A percentile compares a stretch with the other conserved stretches of the same genome.
Conservation (phyloP, 139 green algal genomes). For the Pedinophyceae sp. region DNA sequence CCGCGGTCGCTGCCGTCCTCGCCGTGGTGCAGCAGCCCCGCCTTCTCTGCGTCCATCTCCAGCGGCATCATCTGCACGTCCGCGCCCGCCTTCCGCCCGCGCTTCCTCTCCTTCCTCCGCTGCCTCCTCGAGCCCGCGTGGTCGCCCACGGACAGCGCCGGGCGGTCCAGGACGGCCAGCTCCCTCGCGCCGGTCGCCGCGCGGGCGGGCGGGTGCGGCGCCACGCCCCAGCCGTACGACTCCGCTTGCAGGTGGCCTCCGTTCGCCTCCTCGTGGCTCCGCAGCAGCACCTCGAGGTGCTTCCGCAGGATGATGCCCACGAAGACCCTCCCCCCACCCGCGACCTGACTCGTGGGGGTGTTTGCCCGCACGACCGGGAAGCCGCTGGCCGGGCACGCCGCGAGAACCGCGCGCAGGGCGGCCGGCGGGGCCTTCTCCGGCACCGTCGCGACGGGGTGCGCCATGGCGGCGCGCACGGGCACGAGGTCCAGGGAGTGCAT, state of each 20-base stretch:
- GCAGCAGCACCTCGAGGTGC: conserved; percentile 64
- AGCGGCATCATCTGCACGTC: too few relatives aligned
- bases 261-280: too few relatives aligned
- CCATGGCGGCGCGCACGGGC: conserved; percentile 40
- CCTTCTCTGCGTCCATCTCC: conserved; percentile 25
- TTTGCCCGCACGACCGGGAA: conserved; percentile 38
- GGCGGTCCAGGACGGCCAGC: too few relatives aligned
- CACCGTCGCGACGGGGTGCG: conserved; percentile 43
- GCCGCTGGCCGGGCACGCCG: conserved; percentile 38
- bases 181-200: neutral
- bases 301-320: conserved; percentile 50
- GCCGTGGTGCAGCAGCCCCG: conserved; percentile 15
- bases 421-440: too few relatives aligned
- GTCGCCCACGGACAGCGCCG: too few relatives aligned
- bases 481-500: conserved; percentile 36
- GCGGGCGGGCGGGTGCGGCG: too few relatives aligned
- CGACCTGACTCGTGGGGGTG: conserved; percentile 12
- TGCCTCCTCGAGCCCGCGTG: too few relatives aligned
- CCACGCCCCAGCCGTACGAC: too few relatives aligned
- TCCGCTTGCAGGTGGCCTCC: neutral
- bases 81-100: too few relatives aligned
- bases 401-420: too few relatives aligned
- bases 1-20: conserved; percentile 6
- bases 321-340: conserved; percentile 27
- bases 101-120: too few relatives aligned